Evolutionary conservation across 1,139 yeast genomes (phyloP).

Genomic region (Sugiyamaella neomexicana): DNA sequence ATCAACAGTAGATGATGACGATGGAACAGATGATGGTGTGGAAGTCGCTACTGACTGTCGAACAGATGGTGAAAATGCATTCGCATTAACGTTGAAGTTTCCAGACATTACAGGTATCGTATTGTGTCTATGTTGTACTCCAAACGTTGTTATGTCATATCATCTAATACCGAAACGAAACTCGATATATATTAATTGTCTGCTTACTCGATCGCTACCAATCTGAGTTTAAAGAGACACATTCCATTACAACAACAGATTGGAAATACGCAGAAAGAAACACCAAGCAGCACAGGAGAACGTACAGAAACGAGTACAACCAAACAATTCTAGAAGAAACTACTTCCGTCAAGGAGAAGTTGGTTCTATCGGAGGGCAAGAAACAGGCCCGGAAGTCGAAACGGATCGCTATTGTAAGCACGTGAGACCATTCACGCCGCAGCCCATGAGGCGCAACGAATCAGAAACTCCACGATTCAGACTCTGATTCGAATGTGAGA

Average conservation of each 20-base stretch:
- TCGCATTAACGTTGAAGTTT: slow-evolving; percentile 23
- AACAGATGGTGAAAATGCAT: slow-evolving; percentile 22
- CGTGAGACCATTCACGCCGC: not conserved
- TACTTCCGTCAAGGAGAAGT: slow-evolving; percentile 3
- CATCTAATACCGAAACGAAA: too few species aligned
- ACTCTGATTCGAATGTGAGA: too few species aligned
- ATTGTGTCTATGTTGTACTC: too few species aligned
- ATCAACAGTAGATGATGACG: not conserved
- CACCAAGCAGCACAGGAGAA: too few species aligned
- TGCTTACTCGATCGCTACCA: too few species aligned
- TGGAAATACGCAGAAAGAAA: too few species aligned
- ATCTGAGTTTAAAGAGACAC: too few species aligned
- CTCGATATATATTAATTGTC: too few species aligned
- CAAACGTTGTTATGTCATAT: too few species aligned
- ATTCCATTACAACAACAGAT: too few species aligned
- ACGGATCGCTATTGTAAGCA: not conserved
- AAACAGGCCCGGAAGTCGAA: not conserved
- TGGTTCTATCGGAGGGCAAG: not conserved
- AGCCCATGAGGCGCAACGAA: not conserved
- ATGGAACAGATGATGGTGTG: not conserved
- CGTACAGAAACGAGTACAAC: too few species aligned
- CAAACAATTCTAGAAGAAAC: not conserved
- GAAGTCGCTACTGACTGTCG: not conserved
- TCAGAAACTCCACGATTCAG: too few species aligned
- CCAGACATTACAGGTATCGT: slow-evolving; percentile 19